A percentile compares a stretch with the other conserved stretches of the same genome.
These are phyloP conservation scores for Trypanosoma rangeli DNA, from an alignment of 208 protist species.

Conservation along the genomic window DNA sequence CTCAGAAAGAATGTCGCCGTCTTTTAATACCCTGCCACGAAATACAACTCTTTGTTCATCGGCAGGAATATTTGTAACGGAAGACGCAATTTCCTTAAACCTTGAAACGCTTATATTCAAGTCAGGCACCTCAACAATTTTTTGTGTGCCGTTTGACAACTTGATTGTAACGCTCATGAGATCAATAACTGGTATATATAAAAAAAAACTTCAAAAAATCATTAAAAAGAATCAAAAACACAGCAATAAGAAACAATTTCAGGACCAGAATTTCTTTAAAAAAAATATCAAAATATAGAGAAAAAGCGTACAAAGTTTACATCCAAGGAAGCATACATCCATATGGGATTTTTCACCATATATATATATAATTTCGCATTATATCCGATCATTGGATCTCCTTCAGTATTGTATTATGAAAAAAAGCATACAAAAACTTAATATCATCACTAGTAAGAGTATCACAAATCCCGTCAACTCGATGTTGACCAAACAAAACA, in stretches of 20 bases:
- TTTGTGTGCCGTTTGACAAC: conserved; percentile 72
- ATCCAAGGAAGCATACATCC: too few species aligned
- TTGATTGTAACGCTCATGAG: conserved; percentile 81
- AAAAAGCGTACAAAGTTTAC: conserved; percentile 22
- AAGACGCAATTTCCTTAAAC: conserved; percentile 62
- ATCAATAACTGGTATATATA: too few species aligned
- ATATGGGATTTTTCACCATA: neutral
- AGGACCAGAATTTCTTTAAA: conserved; percentile 15
- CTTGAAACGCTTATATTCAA: conserved; percentile 67
- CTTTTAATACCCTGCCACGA: conserved; percentile 86
- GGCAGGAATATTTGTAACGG: conserved; percentile 59
- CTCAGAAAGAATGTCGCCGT: conserved; percentile 66
- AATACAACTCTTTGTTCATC: conserved; percentile 86
- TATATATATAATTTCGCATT: neutral
- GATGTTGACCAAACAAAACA: conserved; percentile 73
- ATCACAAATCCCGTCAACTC: conserved; percentile 52
- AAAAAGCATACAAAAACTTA: conserved; percentile 88
- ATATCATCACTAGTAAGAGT: conserved; percentile 79
- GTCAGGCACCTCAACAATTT: conserved; percentile 69
- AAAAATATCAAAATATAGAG: conserved; percentile 12
- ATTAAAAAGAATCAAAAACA: conserved; percentile 22
- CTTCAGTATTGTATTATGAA: conserved; percentile 82
- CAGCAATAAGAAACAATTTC: conserved; percentile 29
- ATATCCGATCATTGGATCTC: conserved; percentile 54
- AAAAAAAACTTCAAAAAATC: conserved; percentile 16